Base-by-base conservation (phyloP, 192 early-diverging fungal genomes). In the Spinellus fusiger region DNA sequence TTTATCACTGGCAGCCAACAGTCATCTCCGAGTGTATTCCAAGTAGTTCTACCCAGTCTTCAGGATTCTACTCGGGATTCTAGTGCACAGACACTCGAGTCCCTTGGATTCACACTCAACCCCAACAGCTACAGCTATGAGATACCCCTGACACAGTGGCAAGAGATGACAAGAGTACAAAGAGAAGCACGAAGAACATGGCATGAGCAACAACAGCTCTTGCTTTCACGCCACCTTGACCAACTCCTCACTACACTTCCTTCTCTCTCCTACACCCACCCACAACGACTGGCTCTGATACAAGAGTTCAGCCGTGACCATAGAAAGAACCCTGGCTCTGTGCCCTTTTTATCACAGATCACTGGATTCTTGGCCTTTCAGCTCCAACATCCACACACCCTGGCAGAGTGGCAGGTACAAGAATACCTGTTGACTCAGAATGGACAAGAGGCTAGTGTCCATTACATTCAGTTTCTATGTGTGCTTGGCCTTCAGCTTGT, bases 361-460 rank as follows among this genome's bases (percentile, higher is more conserved):
- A 55, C 59, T 0, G 64, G 64, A 0, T 57, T 35, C 25, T 23
- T 66, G 9, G 20, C 20, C 5, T 58, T 20, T 31, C 64, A 66
- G 25, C 23, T 50, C 6, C 13, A 28, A 26, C 48, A 50, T 6
- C 49, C 37, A 27, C 0, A 23, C 7, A 5, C 28, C n/a, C 35
- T 66, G 34, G 50, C 26, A 2, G 47, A 66, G 16, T 66, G 64
- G 64, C 47, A 26, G 5, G 18, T 66, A 34, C 18, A 12, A 12
- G 54, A 56, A 49, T 53, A 46, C 46, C 37, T 59, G 15, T 16
- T 66, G 2, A 66, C 64, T 5, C 64, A 66, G 27, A 66, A 66
- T 46, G 49, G 56, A 15, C 32, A 55, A 4, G 56, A 66, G 15
- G 13, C 47, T 3, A 59, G 58, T 37, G 28, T 37, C 18, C 10